Conservation (phyloP, 495 filamentous ascomycete species). For the Penicillium alfredii region DNA sequence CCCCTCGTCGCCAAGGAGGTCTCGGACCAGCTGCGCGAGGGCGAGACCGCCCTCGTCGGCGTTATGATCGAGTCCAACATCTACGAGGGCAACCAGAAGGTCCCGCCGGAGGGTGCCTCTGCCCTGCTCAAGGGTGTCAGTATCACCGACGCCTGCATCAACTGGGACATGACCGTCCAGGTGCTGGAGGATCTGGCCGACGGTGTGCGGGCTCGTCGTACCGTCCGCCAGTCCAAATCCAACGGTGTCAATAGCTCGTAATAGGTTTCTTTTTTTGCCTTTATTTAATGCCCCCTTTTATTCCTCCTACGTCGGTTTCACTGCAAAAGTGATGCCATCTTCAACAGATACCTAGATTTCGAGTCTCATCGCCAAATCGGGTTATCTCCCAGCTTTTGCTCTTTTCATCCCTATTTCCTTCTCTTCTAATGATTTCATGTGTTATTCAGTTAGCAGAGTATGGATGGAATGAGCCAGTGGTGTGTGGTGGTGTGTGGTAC, state of each 20-base stretch:
- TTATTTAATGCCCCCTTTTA: no score
- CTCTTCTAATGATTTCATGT: conserved; percentile 2
- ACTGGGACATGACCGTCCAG: conserved; percentile 83
- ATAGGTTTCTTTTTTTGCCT: conserved; percentile 9
- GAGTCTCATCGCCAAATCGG: conserved; percentile 5
- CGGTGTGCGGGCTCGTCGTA: conserved; percentile 70
- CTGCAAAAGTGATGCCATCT: no score
- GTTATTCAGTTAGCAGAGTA: no score
- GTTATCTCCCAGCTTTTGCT: no score
- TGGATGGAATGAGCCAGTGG: no score
- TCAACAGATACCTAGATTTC: conserved; percentile 19
- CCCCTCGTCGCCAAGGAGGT: conserved; percentile 81
- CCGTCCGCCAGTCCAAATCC: conserved; percentile 24
- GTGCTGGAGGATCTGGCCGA: conserved; percentile 84
- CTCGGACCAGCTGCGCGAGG: conserved; percentile 77
- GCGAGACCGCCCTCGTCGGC: conserved; percentile 84
- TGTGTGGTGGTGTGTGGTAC: no score
- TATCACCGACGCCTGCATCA: conserved; percentile 96
- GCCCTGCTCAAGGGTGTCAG: conserved; percentile 85
- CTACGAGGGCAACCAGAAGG: conserved; percentile 92
- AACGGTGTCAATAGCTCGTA: conserved; percentile 33
- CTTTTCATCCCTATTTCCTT: conserved; percentile 8
- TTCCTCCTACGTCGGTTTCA: no score
- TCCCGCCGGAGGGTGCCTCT: conserved; percentile 72
- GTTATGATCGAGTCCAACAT: conserved; percentile 99